Evolutionary conservation across 352 stramenopile species (phyloP).

Genomic region (Pythium sp.): DNA sequence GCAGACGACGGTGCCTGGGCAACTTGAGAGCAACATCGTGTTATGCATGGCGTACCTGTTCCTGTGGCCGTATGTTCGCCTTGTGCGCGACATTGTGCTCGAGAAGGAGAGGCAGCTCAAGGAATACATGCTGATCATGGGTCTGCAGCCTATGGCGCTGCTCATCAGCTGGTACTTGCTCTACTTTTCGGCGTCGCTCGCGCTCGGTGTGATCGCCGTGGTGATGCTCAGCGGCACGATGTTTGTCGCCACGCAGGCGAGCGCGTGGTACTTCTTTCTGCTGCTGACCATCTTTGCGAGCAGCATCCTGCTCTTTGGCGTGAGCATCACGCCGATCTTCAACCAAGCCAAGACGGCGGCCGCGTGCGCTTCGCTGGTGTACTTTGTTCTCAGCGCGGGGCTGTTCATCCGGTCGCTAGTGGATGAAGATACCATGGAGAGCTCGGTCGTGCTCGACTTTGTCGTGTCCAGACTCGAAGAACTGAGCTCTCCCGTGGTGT

Average conservation of each 20-base stretch:
- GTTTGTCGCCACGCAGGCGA: conserved; percentile 47
- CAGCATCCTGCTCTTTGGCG: conserved; percentile 66
- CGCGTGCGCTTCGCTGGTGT: conserved; percentile 58
- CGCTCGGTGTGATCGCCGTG: conserved; percentile 48
- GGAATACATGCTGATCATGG: conserved; percentile 90
- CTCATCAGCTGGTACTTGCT: conserved; percentile 78
- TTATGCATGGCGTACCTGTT: conserved; percentile 77
- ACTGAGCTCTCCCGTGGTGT: conserved; percentile 66
- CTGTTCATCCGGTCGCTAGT: conserved; percentile 52
- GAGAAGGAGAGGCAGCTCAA: conserved; percentile 91
- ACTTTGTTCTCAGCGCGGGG: conserved; percentile 52
- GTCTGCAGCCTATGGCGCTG: conserved; percentile 65
- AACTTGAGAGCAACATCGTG: conserved; percentile 65
- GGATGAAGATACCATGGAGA: conserved; percentile 43
- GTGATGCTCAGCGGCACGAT: conserved; percentile 57
- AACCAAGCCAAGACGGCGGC: conserved; percentile 66
- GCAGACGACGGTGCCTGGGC: conserved; percentile 33
- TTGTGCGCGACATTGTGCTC: conserved; percentile 84
- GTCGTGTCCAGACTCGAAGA: conserved; percentile 39
- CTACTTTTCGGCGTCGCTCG: conserved; percentile 65
- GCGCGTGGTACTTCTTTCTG: conserved; percentile 52
- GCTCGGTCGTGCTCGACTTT: conserved; percentile 29
- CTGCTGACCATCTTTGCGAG: conserved; percentile 55
- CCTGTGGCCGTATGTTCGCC: conserved; percentile 82
- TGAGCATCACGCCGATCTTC: conserved; percentile 76